Evolutionary conservation across 768 basidiomycete species (phyloP).

Genomic region (Gautieria morchelliformis): DNA sequence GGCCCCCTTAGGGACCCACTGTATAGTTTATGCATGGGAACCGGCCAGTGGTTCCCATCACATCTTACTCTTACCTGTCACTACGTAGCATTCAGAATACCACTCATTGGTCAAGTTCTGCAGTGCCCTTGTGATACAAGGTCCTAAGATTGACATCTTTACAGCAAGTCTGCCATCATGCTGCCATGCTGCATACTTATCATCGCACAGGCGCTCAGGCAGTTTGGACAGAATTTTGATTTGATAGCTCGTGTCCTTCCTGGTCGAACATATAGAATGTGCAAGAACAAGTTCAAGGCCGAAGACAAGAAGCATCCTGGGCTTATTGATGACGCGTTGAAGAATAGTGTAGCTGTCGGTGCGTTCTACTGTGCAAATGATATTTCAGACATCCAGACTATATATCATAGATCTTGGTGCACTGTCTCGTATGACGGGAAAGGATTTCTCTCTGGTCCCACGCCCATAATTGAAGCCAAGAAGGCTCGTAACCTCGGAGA

Average conservation of each 20-base stretch:
- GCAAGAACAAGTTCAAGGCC: slow-evolving; percentile 87
- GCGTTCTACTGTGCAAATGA: slow-evolving; percentile 16
- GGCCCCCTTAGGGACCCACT: no score
- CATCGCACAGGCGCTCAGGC: slow-evolving; percentile 61
- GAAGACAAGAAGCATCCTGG: slow-evolving; percentile 75
- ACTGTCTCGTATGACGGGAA: slow-evolving; percentile 72
- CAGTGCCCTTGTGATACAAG: no score
- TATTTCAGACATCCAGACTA: not conserved
- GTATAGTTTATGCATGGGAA: no score
- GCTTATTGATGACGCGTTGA: slow-evolving; percentile 48
- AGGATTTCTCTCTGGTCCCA: slow-evolving; percentile 77
- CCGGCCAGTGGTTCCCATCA: no score
- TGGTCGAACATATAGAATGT: slow-evolving; percentile 77
- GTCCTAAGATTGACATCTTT: no score
- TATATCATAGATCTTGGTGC: slow-evolving; percentile 52
- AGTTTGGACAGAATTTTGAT: slow-evolving; percentile 91
- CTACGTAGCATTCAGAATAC: no score
- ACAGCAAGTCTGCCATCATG: no score
- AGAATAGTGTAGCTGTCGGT: slow-evolving; percentile 71
- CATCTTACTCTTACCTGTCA: no score
- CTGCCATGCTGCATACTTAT: not conserved
- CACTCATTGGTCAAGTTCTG: no score
- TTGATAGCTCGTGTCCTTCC: slow-evolving; percentile 81
- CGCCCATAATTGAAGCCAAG: slow-evolving; percentile 51
- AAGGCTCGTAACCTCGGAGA: not conserved